Conservation (phyloP, 2,329 filamentous ascomycete species). For the Apiospora hydei region DNA sequence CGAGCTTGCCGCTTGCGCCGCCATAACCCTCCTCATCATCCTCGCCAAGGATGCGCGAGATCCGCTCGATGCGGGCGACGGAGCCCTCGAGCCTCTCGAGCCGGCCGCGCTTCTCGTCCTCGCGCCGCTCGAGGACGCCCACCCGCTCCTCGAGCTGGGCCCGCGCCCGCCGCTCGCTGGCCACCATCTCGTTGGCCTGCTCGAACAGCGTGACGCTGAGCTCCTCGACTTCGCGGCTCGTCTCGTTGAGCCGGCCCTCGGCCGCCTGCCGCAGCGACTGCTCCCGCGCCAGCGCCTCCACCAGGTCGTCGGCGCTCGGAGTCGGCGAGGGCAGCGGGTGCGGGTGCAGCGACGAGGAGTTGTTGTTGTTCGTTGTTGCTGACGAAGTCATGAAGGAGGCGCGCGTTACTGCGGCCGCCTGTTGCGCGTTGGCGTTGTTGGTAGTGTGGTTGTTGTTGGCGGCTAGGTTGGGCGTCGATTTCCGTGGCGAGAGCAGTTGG, state of each 20-base stretch:
- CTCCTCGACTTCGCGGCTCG: conserved; percentile 79
- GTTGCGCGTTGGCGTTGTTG: conserved; percentile 29
- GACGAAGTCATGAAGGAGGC: neutral
- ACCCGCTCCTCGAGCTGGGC: conserved; percentile 76
- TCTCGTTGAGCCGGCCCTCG: conserved; percentile 71
- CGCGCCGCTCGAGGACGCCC: conserved; percentile 71
- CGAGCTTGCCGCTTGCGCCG: neutral
- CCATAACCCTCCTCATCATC: conserved; percentile 4
- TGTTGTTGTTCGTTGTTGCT: conserved; percentile 11
- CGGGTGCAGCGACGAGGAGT: conserved; percentile 30
- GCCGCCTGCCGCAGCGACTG: conserved; percentile 71
- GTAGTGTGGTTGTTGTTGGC: neutral
- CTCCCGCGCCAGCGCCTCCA: conserved; percentile 70
- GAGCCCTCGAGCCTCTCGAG: conserved; percentile 76
- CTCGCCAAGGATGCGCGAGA: conserved; percentile 40
- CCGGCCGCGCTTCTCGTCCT: conserved; percentile 72
- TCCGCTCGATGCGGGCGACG: conserved; percentile 74
- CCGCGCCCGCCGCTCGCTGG: conserved; percentile 73
- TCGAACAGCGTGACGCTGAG: conserved; percentile 78
- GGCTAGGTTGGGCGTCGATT: conserved; percentile 31
- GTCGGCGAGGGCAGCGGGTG: conserved; percentile 32
- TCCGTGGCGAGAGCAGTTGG: conserved; percentile 41
- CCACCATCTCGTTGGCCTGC: conserved; percentile 89
- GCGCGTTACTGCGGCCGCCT: conserved; percentile 26
- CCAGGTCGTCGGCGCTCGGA: conserved; percentile 57